Evolutionary conservation across 2,329 filamentous ascomycete species (phyloP).

Genomic region (Trichophyton verrucosum): DNA sequence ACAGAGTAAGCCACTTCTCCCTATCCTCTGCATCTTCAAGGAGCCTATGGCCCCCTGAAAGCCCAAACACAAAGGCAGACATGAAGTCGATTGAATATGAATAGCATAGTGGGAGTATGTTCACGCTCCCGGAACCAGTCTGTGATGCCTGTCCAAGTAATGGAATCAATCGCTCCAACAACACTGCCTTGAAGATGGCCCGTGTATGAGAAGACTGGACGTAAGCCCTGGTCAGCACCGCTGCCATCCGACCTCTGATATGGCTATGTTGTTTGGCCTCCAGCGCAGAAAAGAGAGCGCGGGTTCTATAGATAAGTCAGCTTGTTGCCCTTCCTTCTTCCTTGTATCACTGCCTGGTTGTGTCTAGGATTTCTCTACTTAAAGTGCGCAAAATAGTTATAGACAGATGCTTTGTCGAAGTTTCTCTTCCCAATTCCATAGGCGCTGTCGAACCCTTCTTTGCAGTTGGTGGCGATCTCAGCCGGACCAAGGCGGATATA

Average conservation of each 20-base stretch:
- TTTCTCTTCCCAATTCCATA: slow-evolving; percentile 35
- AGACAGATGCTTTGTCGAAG: slow-evolving; percentile 52
- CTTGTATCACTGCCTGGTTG: not conserved
- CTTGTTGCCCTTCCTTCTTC: not conserved
- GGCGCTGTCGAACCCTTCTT: slow-evolving; percentile 7
- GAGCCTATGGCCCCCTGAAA: not conserved
- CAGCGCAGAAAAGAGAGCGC: not conserved
- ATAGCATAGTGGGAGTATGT: not conserved
- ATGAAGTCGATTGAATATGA: not conserved
- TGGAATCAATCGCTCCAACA: not conserved
- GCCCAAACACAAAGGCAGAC: not conserved
- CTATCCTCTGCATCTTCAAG: not conserved
- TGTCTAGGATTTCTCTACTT: not conserved
- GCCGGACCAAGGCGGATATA: slow-evolving; percentile 8
- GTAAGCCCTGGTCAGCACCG: not conserved
- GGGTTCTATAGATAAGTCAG: not conserved
- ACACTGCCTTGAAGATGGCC: not conserved
- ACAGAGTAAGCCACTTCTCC: not conserved
- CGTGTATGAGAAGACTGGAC: not conserved
- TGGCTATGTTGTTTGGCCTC: not conserved
- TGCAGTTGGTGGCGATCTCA: slow-evolving; percentile 8
- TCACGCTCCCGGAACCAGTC: not conserved
- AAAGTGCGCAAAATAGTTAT: slow-evolving; percentile 24
- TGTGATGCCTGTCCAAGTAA: not conserved
- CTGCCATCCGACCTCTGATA: not conserved